Conservation (phyloP, 192 early-diverging fungal genomes). For the Fimicolochytrium jonesii region DNA sequence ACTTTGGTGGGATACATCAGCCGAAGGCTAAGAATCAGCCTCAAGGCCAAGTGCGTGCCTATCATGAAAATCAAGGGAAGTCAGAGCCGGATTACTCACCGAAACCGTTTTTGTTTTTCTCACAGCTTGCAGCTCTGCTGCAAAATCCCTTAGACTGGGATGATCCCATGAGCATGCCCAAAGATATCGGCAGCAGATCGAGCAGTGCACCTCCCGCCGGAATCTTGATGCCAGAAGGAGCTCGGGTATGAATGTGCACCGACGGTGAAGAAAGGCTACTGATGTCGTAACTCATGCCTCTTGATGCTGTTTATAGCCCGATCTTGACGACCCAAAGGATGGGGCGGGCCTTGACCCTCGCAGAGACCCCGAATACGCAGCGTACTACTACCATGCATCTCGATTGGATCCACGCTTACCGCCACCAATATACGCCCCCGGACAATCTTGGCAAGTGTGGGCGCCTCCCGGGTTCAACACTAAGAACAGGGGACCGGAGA, state of each 20-base stretch:
- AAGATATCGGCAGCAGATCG: conserved; percentile 49
- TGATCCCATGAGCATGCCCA: conserved; percentile 20
- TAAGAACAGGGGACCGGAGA: conserved; percentile 12
- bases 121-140: conserved; percentile 40
- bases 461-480: conserved; percentile 28
- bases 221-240: conserved; percentile 42
- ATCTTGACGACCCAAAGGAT: too few relatives aligned
- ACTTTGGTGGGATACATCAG: conserved; percentile 45
- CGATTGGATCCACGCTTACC: conserved; percentile 59
- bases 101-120: not conserved
- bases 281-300: too few relatives aligned
- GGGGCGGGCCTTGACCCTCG: conserved; percentile 40
- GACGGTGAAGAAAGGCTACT: not conserved
- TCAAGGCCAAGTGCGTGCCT: conserved; percentile 56
- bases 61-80: too few relatives aligned
- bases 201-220: conserved; percentile 77
- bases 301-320: too few relatives aligned
- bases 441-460: conserved; percentile 66
- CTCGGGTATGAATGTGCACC: conserved; percentile 17
- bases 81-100: not conserved
- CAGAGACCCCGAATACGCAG: conserved; percentile 62
- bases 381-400: conserved; percentile 53
- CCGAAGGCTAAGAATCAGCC: conserved; percentile 65
- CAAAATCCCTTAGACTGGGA: conserved; percentile 33
- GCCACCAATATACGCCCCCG: conserved; percentile 58